Base-by-base conservation (phyloP, 2,329 filamentous ascomycete genomes). In the Colletotrichum graminicola region DNA sequence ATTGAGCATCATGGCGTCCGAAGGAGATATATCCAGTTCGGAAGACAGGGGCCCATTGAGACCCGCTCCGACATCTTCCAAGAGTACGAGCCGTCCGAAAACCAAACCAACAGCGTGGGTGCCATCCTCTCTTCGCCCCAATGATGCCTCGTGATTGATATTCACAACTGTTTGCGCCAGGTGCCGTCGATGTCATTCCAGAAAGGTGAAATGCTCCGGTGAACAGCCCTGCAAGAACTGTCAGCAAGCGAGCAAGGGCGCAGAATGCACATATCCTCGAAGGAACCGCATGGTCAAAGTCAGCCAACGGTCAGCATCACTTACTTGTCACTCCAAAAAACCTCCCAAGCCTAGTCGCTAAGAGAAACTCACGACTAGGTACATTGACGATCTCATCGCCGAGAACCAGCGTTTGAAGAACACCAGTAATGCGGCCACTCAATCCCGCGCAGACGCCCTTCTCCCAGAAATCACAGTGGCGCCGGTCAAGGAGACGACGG, bases 121-220 rank as follows among this genome's bases (percentile, higher is more conserved):
- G 7, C 32, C 21, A n/a, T 29, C 49, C 41, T 55, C 32, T 36
- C 29, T n/a, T 8, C 43, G 10, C 4, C 29, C 41, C 29, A 23
- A 11, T 14, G 5, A 14, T 39, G 6, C 14, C 16, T n/a, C 16
- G 2, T 79, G 56, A 74, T 73, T 26, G 77, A 80, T 60, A 14
- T 12, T 18, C 21, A 75, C 77, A 39, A 68, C 56, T 6, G n/a
- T 41, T 10, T 34, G 16, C 26, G 32, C 29, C 7, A 79, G 68
- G 14, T 84, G 73, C 67, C 79, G 75, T 34, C 76, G 67, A 68
- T 84, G 74, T 51, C 81, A 76, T 64, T 74, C 79, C 0, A 75
- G 79, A 2, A 81, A 80, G 62, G 79, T 81, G 8, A 80, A 78
- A 49, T 81, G 79, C 32, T 79, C 79, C 0, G 79, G 79, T 0